These are phyloP conservation scores for Thraustotheca clavata DNA, from an alignment of 352 stramenopile species.

Conservation along the genomic window DNA sequence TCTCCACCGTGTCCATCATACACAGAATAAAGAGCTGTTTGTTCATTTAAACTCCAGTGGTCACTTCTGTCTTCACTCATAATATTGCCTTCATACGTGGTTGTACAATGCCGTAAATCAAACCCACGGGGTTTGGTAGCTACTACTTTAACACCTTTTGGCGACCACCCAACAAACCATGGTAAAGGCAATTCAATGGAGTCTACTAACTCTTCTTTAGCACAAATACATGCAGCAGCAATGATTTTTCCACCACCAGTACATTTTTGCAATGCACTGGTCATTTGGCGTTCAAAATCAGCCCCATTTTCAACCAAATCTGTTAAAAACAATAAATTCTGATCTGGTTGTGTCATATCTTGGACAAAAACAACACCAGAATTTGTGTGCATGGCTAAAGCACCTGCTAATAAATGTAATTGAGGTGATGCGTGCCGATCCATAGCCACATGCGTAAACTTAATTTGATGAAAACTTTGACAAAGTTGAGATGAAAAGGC, in stretches of 20 bases:
- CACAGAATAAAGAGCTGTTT: constrained; percentile 33
- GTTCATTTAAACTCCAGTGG: neutral
- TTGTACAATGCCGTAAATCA: constrained; percentile 20
- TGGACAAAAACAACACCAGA: constrained; percentile 1
- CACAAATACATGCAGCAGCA: constrained; percentile 6
- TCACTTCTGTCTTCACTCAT: constrained; percentile 20
- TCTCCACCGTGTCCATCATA: constrained; percentile 62
- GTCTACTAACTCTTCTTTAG: constrained; percentile 10
- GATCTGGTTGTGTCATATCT: neutral
- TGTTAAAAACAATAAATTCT: neutral
- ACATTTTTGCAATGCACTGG: neutral
- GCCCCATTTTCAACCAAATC: constrained; percentile 14
- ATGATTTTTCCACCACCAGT: neutral
- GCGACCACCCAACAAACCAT: constrained; percentile 18
- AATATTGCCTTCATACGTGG: constrained; percentile 18
- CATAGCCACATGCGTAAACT: constrained; percentile 14
- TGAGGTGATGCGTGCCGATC: neutral
- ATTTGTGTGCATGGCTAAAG: constrained; percentile 10
- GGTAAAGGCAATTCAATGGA: neutral
- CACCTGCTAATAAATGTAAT: constrained; percentile 1
- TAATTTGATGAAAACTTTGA: neutral
- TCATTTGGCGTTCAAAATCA: neutral
- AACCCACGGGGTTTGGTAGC: neutral
- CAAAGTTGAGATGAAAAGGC: constrained; percentile 2
- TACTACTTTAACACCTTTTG: constrained; percentile 9